phyloP scores from a whole-genome alignment of 2,329 filamentous ascomycete genomes.

The Phialocephala sp. region DNA sequence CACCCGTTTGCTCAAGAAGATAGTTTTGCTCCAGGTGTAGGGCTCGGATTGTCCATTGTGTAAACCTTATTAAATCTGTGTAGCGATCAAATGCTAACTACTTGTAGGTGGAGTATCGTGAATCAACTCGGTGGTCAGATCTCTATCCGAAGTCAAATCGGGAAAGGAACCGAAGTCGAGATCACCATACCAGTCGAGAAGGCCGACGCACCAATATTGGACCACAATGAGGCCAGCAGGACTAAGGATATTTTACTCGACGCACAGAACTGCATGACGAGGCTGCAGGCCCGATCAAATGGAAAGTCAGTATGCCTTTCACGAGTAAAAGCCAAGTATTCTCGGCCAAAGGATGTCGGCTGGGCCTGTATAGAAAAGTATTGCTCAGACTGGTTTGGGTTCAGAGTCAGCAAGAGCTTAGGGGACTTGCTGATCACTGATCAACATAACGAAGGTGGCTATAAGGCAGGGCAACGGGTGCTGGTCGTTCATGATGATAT shows the following conservation, averaged over 20 bases:
- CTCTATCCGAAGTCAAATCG: constrained; percentile 59
- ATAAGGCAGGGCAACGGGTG: constrained; percentile 23
- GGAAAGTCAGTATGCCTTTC: constrained; percentile 32
- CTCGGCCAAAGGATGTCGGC: constrained; percentile 19
- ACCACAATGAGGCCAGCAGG: not conserved
- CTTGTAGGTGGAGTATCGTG: constrained; percentile 52
- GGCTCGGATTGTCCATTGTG: constrained; percentile 67
- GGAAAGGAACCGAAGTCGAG: constrained; percentile 59
- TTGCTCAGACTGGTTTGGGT: constrained; percentile 40
- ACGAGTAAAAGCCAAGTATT: constrained; percentile 4
- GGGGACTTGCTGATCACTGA: constrained; percentile 35
- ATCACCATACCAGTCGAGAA: constrained; percentile 50
- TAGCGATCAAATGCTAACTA: constrained; percentile 6
- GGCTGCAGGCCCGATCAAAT: constrained; percentile 25
- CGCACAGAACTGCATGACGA: constrained; percentile 28
- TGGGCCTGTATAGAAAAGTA: constrained; percentile 39
- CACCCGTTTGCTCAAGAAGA: constrained; percentile 68
- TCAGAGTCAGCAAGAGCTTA: constrained; percentile 21
- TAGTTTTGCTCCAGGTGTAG: constrained; percentile 62
- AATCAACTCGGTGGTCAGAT: constrained; percentile 64
- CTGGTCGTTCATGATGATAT: constrained; percentile 35
- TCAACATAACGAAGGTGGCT: constrained; percentile 13
- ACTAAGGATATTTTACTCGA: constrained; percentile 18
- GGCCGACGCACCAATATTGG: not conserved
- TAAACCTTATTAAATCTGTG: constrained; percentile 44